These are phyloP conservation scores for Fraxinus baroniana DNA, from an alignment of 305 asterid species.

Conservation along the genomic window DNA sequence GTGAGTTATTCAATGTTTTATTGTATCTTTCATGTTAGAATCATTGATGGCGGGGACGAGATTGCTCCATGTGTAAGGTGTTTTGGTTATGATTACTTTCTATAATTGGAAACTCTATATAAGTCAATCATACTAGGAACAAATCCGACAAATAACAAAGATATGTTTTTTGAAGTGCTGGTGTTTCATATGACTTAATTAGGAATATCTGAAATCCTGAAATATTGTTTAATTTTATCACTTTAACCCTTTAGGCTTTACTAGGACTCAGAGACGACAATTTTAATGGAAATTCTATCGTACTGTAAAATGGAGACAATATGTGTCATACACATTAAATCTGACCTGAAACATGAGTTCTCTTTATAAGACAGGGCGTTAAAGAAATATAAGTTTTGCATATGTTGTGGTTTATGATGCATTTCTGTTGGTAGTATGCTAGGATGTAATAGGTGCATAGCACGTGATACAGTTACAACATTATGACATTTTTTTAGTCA, in stretches of 20 bases:
- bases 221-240: neutral
- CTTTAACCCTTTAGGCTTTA: neutral
- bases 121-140: neutral
- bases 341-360: neutral
- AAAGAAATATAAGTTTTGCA: neutral
- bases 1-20: conserved; percentile 41
- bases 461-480: neutral
- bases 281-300: neutral
- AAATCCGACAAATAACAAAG: neutral
- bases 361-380: neutral
- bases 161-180: neutral
- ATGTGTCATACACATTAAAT: neutral
- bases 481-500: neutral
- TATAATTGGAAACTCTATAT: neutral
- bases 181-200: neutral
- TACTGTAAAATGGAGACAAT: neutral
- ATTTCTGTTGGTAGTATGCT: neutral
- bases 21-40: neutral
- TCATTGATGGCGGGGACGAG: neutral
- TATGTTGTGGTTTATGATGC: neutral
- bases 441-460: neutral
- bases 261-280: neutral
- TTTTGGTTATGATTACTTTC: neutral
- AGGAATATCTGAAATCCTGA: neutral
- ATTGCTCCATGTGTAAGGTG: neutral